These are phyloP conservation scores for Buxus sempervirens DNA, from an alignment of 164 flowering plant genomes.

Conservation along the genomic window DNA sequence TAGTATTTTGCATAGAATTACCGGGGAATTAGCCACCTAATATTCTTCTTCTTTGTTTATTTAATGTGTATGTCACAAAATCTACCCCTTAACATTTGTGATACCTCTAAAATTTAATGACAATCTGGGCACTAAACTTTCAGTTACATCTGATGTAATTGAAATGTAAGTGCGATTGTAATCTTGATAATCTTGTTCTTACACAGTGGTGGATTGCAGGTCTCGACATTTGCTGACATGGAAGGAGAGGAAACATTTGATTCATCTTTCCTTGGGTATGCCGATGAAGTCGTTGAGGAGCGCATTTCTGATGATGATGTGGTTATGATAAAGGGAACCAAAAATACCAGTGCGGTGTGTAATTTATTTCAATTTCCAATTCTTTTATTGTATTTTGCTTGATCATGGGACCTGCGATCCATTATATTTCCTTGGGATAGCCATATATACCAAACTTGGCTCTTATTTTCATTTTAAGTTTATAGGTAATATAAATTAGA, in stretches of 20 bases:
- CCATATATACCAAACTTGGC: too few species aligned
- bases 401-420: too few species aligned
- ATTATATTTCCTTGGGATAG: neutral
- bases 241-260: constrained; percentile 99
- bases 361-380: constrained; percentile 3
- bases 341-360: constrained; percentile 83
- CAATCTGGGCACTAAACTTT: too few species aligned
- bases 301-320: constrained; percentile 94
- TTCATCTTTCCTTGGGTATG: constrained; percentile 76
- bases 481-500: too few species aligned
- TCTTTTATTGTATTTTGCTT: neutral
- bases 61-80: too few species aligned
- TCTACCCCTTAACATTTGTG: too few species aligned
- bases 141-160: too few species aligned
- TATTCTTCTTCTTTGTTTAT: too few species aligned
- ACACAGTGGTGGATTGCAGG: constrained; percentile 33
- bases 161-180: neutral
- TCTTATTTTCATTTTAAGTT: too few species aligned
- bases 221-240: constrained; percentile 98
- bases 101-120: too few species aligned
- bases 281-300: constrained; percentile 96
- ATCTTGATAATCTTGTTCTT: neutral
- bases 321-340: constrained; percentile 89
- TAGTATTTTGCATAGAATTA: too few species aligned
- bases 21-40: too few species aligned